Evolutionary conservation across 2,329 filamentous ascomycete species (phyloP), one percentile per base, ranked within the genome.

Genomic region (Xylariaceae sp.): DNA sequence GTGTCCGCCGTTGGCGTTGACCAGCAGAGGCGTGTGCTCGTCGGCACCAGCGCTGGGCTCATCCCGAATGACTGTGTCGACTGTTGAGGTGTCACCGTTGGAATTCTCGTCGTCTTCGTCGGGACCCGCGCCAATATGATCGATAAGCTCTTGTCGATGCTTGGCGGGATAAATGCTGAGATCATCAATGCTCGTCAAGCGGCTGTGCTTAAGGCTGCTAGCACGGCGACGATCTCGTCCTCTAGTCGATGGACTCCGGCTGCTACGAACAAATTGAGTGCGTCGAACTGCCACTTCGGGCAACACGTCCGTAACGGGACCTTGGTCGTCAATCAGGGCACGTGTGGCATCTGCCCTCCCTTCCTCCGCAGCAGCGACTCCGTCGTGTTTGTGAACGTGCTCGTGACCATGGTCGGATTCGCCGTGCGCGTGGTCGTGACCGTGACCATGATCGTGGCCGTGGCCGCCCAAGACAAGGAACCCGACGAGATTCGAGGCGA

Each of bases 391-490:
- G 37, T 71, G 66, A 3, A 44, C 58, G 29, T 66, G 60, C 5
- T 61, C 63, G 34, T 69, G 60, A 5, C 56, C 60, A 42, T 76
- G 69, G 14, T 71, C 75, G n/a, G n/a, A n/a, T 41, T 74, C 65
- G 40, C 68, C 66, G 11, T 56, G 31, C 41, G 55, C 32, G 51
- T 76, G 70, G 2, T 78, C 70, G 28, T 65, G 70, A 11, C 63
- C 71, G 31, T 63, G 65, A 4, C 80, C 82, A 55, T 92, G 86
- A 11, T 43, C 77, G 57, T 96, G 90, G 3, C 86, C 85, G 56
- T 96, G 90, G 36, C 94, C 90, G 47, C 94, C 92, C 51, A 98
- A 86, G 19, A 98, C 77, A 36, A 90, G 74, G 43, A 98, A 80
- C 2, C 92, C 92, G 31, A 90, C 65, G 14, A 96, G 72, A 53